phyloP scores from a whole-genome alignment of 257 asterid species.

The Solanum pinnatisectum region DNA sequence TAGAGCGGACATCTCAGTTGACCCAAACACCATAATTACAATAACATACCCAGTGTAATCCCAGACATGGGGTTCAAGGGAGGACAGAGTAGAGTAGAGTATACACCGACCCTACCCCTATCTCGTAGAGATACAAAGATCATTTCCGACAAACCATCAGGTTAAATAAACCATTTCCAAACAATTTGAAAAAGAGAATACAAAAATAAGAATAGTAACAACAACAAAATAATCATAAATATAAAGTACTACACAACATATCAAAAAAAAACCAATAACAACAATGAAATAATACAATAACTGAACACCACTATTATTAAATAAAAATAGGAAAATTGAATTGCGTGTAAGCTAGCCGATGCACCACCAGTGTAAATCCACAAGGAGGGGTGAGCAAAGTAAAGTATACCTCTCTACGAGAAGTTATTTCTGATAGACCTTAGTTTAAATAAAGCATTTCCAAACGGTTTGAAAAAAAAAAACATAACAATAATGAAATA shows the following conservation, averaged over 20 bases:
- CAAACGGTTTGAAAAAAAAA: background rate
- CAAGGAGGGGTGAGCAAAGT: no score
- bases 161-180: background rate
- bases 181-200: background rate
- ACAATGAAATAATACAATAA: background rate
- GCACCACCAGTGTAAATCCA: background rate
- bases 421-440: no score
- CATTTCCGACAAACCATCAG: background rate
- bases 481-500: background rate
- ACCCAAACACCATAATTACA: background rate
- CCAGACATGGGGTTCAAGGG: background rate
- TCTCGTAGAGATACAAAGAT: background rate
- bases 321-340: no score
- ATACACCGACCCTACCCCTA: background rate
- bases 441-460: no score
- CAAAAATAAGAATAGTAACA: background rate
- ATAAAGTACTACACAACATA: background rate
- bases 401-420: no score
- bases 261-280: background rate
- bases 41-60: accelerated
- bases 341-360: background rate
- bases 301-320: background rate
- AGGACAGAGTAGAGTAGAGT: background rate
- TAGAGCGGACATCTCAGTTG: background rate
- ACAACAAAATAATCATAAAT: background rate